Conservation (phyloP, 768 basidiomycete species). For the Phanerochaete carnosa region DNA sequence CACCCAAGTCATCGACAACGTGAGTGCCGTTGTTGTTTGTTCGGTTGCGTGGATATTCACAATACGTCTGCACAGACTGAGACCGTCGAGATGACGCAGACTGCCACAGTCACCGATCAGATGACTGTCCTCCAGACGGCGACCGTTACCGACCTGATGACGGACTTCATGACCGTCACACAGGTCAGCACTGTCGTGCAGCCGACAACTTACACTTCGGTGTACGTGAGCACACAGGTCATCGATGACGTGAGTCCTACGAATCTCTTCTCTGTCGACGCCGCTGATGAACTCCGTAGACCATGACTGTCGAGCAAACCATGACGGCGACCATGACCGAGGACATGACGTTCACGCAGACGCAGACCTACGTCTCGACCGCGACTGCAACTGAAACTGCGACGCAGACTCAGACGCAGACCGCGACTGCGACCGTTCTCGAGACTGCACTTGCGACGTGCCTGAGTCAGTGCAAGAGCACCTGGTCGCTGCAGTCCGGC, state of each 20-base stretch:
- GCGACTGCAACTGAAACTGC: conserved; percentile 22
- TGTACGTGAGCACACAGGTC: conserved; percentile 53
- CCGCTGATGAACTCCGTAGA: conserved; percentile 31
- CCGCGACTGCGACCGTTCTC: conserved; percentile 40
- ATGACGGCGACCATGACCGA: conserved; percentile 50
- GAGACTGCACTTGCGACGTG: conserved; percentile 54
- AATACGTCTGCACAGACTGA: conserved; percentile 38
- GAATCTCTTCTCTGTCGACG: neutral
- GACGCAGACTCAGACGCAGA: conserved; percentile 44
- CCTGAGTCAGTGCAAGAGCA: conserved; percentile 58
- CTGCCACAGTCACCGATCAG: conserved; percentile 33
- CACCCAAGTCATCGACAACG: conserved; percentile 59
- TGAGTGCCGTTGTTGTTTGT: conserved; percentile 27
- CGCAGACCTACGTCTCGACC: conserved; percentile 49
- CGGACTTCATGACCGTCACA: conserved; percentile 46
- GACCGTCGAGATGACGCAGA: conserved; percentile 46
- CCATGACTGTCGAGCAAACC: conserved; percentile 56
- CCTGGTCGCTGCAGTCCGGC: conserved; percentile 47
- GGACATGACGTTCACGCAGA: conserved; percentile 45
- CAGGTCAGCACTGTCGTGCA: conserved; percentile 44
- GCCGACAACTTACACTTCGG: conserved; percentile 57
- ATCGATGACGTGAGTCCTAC: conserved; percentile 47
- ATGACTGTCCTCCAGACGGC: conserved; percentile 37
- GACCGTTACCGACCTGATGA: conserved; percentile 54
- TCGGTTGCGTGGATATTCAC: neutral